Conservation (phyloP, 257 asterid genomes). For the Solanum lignicaule region DNA sequence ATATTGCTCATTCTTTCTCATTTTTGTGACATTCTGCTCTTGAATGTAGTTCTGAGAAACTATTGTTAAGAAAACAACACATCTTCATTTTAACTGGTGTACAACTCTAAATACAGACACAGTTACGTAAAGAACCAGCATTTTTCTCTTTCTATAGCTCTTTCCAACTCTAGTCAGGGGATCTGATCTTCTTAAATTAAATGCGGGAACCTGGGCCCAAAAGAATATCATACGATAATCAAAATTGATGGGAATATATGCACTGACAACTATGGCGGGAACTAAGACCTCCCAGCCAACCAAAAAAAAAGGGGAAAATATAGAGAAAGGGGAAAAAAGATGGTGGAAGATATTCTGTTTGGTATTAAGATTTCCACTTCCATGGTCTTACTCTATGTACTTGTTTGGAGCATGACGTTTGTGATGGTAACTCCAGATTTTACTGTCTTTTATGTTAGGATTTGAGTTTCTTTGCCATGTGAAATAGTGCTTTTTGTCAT, state of each 20-base stretch:
- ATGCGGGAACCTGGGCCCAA: not conserved
- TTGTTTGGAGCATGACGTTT: not conserved
- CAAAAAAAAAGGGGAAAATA: not conserved
- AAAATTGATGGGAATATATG: not conserved
- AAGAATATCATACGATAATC: not conserved
- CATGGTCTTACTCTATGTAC: not conserved
- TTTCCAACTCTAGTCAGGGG: not conserved
- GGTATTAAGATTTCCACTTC: not conserved
- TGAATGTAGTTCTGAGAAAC: not conserved
- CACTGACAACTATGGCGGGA: not conserved
- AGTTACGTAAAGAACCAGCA: not conserved
- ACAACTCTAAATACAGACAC: not conserved
- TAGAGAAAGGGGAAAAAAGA: not conserved
- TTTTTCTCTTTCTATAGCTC: not conserved
- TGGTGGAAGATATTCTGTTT: not conserved
- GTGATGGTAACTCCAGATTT: not conserved
- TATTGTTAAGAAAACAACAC: not conserved
- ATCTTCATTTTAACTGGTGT: not conserved
- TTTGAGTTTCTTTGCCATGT: not conserved
- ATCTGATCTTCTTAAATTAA: not conserved
- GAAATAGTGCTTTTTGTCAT: not conserved
- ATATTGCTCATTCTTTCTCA: not conserved
- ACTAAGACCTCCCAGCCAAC: not conserved
- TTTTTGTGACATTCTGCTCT: not conserved
- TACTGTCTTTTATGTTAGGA: not conserved